Evolutionary conservation across 2,329 filamentous ascomycete species (phyloP).

Genomic region (Botrytis porri): DNA sequence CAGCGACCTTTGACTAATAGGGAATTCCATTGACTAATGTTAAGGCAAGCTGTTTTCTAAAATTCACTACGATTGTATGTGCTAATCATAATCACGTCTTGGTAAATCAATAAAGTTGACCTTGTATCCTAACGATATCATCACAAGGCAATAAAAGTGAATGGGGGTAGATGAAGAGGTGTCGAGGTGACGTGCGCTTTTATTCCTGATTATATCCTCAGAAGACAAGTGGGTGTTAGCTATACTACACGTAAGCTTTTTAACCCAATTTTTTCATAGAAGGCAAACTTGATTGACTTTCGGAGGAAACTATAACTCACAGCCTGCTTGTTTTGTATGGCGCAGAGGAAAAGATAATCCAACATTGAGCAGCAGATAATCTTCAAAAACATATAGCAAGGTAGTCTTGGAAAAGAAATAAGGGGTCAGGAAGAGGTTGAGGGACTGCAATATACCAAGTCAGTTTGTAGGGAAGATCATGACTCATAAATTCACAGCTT

Average conservation of each 20-base stretch:
- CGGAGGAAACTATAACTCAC: background rate
- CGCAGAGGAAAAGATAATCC: background rate
- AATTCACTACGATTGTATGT: background rate
- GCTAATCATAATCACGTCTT: background rate
- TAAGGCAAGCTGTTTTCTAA: no score
- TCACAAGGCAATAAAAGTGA: background rate
- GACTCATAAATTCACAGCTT: background rate
- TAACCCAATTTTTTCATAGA: background rate
- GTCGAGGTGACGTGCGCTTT: background rate
- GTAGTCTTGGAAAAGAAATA: background rate
- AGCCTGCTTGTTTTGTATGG: background rate
- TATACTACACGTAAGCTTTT: background rate
- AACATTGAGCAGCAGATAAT: background rate
- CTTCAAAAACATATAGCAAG: background rate
- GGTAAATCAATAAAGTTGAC: background rate
- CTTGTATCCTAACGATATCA: background rate
- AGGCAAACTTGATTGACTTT: background rate
- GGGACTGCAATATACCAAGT: background rate
- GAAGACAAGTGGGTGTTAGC: background rate
- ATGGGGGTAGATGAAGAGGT: background rate
- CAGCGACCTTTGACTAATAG: no score
- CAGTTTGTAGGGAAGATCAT: background rate
- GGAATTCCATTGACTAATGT: no score
- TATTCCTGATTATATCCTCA: background rate
- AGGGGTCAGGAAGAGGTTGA: background rate